Conservation (phyloP, 2,329 filamentous ascomycete species). For the Monilinia fructicola region DNA sequence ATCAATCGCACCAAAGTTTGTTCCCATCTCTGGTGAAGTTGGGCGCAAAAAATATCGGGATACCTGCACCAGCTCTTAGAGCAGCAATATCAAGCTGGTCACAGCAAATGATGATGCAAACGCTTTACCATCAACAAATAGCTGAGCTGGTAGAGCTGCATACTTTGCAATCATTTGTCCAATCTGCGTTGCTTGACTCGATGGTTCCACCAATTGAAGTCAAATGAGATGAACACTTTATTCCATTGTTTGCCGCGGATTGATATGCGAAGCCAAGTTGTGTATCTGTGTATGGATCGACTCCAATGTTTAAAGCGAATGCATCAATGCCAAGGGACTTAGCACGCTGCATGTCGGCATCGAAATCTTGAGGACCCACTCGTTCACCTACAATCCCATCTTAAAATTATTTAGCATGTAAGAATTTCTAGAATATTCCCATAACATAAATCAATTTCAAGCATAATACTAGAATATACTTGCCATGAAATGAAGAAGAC, state of each 20-base stretch:
- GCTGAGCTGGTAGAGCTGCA: constrained; percentile 40
- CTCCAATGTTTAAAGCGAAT: constrained; percentile 42
- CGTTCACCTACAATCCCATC: constrained; percentile 33
- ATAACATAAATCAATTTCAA: neutral
- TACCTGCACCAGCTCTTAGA: constrained; percentile 41
- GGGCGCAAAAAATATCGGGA: constrained; percentile 32
- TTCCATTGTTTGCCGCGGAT: constrained; percentile 34
- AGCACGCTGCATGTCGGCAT: constrained; percentile 32
- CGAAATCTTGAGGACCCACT: constrained; percentile 28
- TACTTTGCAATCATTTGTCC: constrained; percentile 37
- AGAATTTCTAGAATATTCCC: neutral
- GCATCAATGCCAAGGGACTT: constrained; percentile 41
- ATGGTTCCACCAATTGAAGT: constrained; percentile 33
- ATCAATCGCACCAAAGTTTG: constrained; percentile 28
- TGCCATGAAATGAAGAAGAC: constrained; percentile 33
- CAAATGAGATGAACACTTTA: constrained; percentile 42
- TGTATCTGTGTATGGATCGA: constrained; percentile 36
- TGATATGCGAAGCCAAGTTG: constrained; percentile 39
- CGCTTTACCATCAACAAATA: constrained; percentile 39
- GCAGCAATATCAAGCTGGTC: constrained; percentile 46
- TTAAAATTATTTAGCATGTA: constrained; percentile 17
- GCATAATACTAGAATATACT: neutral
- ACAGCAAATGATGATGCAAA: constrained; percentile 51
- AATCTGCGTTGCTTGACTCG: constrained; percentile 30
- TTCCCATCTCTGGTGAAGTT: constrained; percentile 31